Base-by-base conservation (phyloP, 345 rosid species). In the Firmiana major region DNA sequence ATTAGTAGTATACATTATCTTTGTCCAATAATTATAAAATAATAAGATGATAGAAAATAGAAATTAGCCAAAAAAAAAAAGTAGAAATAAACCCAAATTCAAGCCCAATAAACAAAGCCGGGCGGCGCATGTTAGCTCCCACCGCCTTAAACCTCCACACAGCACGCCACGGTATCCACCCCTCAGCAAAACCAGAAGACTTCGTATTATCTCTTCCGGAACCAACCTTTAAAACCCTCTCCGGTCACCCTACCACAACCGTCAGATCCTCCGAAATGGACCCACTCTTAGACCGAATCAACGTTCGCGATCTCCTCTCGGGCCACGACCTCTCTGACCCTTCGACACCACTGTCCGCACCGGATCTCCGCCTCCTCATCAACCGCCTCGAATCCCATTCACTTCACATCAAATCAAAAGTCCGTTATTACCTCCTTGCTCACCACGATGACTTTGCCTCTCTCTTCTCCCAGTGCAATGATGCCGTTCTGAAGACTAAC, bases 281-380 rank as follows among this genome's bases (percentile, higher is more conserved):
- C 80, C 88, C 79, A 11, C 82, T 91, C 24, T 86, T 91, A 67
- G 88, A 90, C 82, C 76, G 86, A 4, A 86, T 93, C 83, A 89
- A 91, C 86, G 85, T 96, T 72, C 88, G 91, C 3, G 97, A 96
- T 65, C 99, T 93, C 63, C 99, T 96, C 79, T 78, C 98, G 46
- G 87, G 94, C 75, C 84, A 88, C 78, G 97, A 96, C 85, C 89
- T 91, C 34, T 77, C 86, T 57, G 99, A 96, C 78, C 91, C 93
- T 0, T 84, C 89, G 21, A 84, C 97, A 19, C 98, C 97, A 1
- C 92, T 96, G 55, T 86, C 99, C 34, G 94, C 97, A 57, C 98
- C 98, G 31, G 99, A 96, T 88, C 99, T 96, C 81, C 99, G 97
- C 77, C 99, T 96, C 83, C 92, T 96, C 57, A 88, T 87, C 78